Percentiles rank a stretch among this genome's conserved stretches.
Conservation (phyloP, 257 asterid species). For the Nicotiana obtusifolia region DNA sequence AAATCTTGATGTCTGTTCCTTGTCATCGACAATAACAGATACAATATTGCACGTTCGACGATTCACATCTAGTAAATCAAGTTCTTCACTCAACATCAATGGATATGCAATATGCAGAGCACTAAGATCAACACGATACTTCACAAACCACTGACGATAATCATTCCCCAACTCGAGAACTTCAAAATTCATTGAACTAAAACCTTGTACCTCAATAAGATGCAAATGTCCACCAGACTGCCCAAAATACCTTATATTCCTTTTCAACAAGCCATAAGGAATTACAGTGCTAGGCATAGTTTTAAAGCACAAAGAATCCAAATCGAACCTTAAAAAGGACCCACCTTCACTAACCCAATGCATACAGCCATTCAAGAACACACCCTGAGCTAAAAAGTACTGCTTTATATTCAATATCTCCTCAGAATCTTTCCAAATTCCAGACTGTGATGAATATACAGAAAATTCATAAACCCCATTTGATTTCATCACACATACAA, state of each 20-base stretch:
- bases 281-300: not conserved
- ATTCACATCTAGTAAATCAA: not conserved
- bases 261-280: not conserved
- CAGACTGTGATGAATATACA: slow-evolving; percentile 8
- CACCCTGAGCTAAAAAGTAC: not conserved
- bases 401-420: not conserved
- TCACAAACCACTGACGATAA: slow-evolving; percentile 8
- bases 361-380: slow-evolving; percentile 11
- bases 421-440: not conserved
- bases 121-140: slow-evolving; percentile 6
- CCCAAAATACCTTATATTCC: slow-evolving; percentile 3
- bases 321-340: slow-evolving; percentile 4
- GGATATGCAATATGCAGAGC: not conserved
- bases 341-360: slow-evolving; percentile 11
- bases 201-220: not conserved
- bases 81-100: not conserved
- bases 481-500: slow-evolving; percentile 1
- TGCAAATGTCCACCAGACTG: not conserved
- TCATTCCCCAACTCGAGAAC: slow-evolving; percentile 7
- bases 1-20: not conserved
- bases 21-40: not conserved
- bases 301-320: not conserved
- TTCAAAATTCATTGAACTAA: not conserved
- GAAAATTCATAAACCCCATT: not conserved
- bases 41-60: not conserved